Conservation (phyloP, 768 basidiomycete genomes). For the Suillus cothurnatus region DNA sequence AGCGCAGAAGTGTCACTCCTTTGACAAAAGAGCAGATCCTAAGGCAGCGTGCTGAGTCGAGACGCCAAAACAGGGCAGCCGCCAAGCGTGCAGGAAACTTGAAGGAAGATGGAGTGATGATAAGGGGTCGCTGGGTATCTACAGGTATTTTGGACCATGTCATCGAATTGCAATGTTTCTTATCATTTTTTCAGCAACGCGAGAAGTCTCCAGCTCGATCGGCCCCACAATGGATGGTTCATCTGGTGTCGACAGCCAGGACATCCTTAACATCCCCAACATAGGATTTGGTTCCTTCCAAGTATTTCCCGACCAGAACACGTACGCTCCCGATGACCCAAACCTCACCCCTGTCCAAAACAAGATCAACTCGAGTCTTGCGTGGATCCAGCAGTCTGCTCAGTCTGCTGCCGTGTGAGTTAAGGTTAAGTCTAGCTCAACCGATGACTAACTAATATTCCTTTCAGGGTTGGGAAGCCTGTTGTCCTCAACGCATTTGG, state of each 20-base stretch:
- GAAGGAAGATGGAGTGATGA: constrained; percentile 42
- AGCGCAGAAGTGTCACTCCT: constrained; percentile 42
- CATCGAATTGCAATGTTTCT: constrained; percentile 6
- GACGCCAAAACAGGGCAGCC: constrained; percentile 45
- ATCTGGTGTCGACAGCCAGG: constrained; percentile 67
- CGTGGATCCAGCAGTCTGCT: constrained; percentile 58
- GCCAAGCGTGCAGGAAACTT: constrained; percentile 36
- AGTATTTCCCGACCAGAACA: constrained; percentile 68
- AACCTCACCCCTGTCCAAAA: constrained; percentile 53
- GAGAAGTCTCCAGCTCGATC: constrained; percentile 46
- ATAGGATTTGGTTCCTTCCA: constrained; percentile 64
- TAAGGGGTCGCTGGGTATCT: constrained; percentile 63
- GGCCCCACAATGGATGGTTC: constrained; percentile 63
- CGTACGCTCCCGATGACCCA: constrained; percentile 52
- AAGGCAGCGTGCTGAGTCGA: constrained; percentile 48
- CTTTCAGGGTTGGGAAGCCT: constrained; percentile 57
- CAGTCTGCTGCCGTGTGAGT: constrained; percentile 47
- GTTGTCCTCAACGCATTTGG: constrained; percentile 57
- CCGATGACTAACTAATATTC: constrained; percentile 6
- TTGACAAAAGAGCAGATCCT: constrained; percentile 50
- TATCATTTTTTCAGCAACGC: constrained; percentile 40
- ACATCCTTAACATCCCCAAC: constrained; percentile 56
- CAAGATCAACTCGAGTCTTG: constrained; percentile 48
- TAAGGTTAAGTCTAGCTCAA: not conserved
- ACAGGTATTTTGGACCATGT: constrained; percentile 41